These are phyloP conservation scores for Diaporthe amygdali DNA, from an alignment of 2,329 filamentous ascomycete genomes.

Conservation along the genomic window DNA sequence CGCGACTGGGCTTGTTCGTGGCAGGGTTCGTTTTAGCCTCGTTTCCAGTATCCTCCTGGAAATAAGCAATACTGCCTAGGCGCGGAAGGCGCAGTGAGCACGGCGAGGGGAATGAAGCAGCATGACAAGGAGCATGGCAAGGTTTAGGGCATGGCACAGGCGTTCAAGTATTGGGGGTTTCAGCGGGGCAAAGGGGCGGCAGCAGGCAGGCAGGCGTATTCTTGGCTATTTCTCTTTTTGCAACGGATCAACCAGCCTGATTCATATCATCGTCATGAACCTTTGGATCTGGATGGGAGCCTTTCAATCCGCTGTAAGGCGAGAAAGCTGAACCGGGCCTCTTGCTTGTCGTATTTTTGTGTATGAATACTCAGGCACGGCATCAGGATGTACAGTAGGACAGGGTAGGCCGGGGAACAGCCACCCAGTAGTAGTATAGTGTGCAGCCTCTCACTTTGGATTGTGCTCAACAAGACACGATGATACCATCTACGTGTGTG, in stretches of 20 bases:
- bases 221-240: background rate
- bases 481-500: background rate
- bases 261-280: background rate
- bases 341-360: conserved; percentile 20
- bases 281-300: background rate
- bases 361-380: conserved; percentile 37
- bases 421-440: conserved; percentile 2
- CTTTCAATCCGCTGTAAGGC: background rate
- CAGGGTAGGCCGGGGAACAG: conserved; percentile 2
- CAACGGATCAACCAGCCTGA: background rate
- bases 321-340: background rate
- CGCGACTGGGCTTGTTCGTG: background rate
- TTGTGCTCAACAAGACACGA: background rate
- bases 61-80: background rate
- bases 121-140: conserved; percentile 22
- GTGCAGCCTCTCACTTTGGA: background rate
- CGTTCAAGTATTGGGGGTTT: conserved; percentile 17
- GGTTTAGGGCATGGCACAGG: conserved; percentile 16
- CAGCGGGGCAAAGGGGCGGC: background rate
- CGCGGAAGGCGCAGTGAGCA: background rate
- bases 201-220: background rate
- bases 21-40: background rate
- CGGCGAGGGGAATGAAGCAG: background rate
- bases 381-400: conserved; percentile 32
- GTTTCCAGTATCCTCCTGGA: background rate